Evolutionary conservation across 148 eudicot species (phyloP).

Genomic region (Spergularia bocconei): DNA sequence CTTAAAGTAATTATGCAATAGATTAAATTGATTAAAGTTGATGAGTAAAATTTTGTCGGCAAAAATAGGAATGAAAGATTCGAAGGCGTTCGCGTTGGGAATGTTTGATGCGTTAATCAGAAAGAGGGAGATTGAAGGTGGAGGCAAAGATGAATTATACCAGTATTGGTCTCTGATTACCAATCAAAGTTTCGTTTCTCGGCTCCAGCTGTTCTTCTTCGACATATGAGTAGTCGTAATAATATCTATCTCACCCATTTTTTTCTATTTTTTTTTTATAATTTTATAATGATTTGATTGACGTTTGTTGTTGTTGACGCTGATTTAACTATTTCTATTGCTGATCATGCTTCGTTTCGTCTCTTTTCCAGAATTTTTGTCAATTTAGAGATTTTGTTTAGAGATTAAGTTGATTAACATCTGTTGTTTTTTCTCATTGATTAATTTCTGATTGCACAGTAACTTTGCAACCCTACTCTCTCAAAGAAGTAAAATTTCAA

Average conservation of each 20-base stretch:
- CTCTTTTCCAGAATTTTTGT: no score
- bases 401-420: no score
- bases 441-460: no score
- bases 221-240: conserved; percentile 63
- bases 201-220: conserved; percentile 95
- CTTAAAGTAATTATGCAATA: no score
- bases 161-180: conserved; percentile 93
- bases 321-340: no score
- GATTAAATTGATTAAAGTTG: not conserved
- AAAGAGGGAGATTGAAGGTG: conserved; percentile 66
- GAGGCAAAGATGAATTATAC: conserved; percentile 70
- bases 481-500: no score
- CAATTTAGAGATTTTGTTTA: no score
- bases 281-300: no score
- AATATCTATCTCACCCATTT: not conserved
- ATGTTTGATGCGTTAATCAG: conserved; percentile 83
- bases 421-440: no score
- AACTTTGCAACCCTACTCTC: no score
- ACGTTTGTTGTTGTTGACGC: no score
- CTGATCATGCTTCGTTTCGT: no score
- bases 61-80: conserved; percentile 78
- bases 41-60: not conserved
- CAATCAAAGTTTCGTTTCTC: conserved; percentile 94
- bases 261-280: not conserved
- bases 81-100: conserved; percentile 81